Percentiles rank a stretch among this genome's conserved stretches.
These are phyloP conservation scores for Eucalyptus regnans DNA, from an alignment of 345 rosid genomes.

Conservation along the genomic window DNA sequence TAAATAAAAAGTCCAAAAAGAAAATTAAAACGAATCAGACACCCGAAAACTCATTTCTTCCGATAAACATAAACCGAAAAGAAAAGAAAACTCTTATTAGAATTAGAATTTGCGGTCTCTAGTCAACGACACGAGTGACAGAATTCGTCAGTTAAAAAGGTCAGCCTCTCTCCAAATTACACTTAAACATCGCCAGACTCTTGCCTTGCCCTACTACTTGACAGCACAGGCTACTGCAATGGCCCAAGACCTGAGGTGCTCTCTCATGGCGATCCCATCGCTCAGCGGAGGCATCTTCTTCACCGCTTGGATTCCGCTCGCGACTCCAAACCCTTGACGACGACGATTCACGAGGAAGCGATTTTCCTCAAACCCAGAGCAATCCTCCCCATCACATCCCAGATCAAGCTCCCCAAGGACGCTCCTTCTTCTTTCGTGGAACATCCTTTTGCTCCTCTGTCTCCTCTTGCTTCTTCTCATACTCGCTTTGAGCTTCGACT, in stretches of 20 bases:
- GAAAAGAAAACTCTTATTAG: background rate
- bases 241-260: background rate
- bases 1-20: background rate
- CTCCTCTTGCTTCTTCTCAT: constrained; percentile 5
- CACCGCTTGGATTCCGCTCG: background rate
- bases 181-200: background rate
- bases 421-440: background rate
- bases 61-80: background rate
- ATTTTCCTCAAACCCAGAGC: background rate
- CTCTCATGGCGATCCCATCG: background rate
- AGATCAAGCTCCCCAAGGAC: constrained; percentile 15
- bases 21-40: background rate
- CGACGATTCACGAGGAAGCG: background rate
- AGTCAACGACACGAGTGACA: background rate
- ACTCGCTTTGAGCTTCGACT: background rate
- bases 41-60: background rate
- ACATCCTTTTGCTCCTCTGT: background rate
- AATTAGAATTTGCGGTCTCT: background rate
- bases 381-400: background rate
- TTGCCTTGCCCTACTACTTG: background rate
- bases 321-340: background rate
- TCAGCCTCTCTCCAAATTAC: background rate
- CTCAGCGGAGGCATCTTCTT: constrained; percentile 4
- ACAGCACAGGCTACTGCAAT: background rate
- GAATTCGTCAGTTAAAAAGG: background rate